Conservation (phyloP, 2,329 filamentous ascomycete species). For the Chalaropsis thielavioides region DNA sequence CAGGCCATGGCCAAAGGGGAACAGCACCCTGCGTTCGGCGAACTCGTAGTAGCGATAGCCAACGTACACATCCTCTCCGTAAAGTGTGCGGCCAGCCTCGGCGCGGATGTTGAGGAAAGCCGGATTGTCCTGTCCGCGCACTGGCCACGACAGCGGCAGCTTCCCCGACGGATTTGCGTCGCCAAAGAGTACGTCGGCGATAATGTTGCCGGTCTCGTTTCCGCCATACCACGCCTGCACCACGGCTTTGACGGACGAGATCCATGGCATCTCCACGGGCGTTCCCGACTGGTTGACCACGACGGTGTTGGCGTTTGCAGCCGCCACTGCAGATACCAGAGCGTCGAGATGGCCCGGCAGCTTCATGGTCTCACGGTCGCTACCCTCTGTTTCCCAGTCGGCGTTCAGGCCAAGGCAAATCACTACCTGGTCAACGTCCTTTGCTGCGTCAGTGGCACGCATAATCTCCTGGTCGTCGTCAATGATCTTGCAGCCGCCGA, state of each 20-base stretch:
- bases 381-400: constrained; percentile 70
- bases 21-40: constrained; percentile 48
- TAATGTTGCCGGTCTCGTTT: constrained; percentile 71
- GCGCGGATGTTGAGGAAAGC: constrained; percentile 60
- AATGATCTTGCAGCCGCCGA: constrained; percentile 46
- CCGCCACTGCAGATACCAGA: constrained; percentile 50
- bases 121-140: constrained; percentile 49
- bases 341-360: constrained; percentile 59
- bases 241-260: constrained; percentile 35
- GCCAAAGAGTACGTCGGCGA: constrained; percentile 65
- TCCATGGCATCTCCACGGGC: constrained; percentile 59
- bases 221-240: constrained; percentile 75
- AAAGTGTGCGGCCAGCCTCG: constrained; percentile 57
- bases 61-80: constrained; percentile 68
- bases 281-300: constrained; percentile 69
- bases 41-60: constrained; percentile 73
- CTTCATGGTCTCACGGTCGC: constrained; percentile 64
- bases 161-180: constrained; percentile 61
- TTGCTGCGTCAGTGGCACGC: constrained; percentile 52
- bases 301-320: constrained; percentile 52
- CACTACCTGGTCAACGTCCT: constrained; percentile 59
- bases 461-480: constrained; percentile 45
- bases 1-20: constrained; percentile 67
- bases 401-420: constrained; percentile 64
- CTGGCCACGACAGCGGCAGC: constrained; percentile 59